phyloP scores from a whole-genome alignment of 2,329 filamentous ascomycete species.

The Xylariales sp. region DNA sequence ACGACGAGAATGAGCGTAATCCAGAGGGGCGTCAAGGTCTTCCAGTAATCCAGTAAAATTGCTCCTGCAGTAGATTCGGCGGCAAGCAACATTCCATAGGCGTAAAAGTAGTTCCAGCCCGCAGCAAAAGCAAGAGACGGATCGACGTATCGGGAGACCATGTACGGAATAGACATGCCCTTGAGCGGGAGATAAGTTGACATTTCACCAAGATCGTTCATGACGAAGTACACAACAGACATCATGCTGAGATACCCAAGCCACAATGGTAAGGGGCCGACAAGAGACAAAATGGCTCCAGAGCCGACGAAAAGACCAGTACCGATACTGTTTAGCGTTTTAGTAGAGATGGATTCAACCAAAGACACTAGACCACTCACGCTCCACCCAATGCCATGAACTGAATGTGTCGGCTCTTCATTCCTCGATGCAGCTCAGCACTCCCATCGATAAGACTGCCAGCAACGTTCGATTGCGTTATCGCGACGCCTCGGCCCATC shows the following conservation, averaged over 20 bases:
- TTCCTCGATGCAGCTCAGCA: conserved; percentile 47
- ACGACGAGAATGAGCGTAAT: conserved; percentile 53
- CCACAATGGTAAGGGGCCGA: conserved; percentile 63
- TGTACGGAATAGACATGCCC: conserved; percentile 53
- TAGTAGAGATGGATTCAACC: background rate
- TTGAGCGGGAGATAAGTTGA: conserved; percentile 49
- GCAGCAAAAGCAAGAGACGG: conserved; percentile 51
- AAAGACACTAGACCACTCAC: conserved; percentile 20
- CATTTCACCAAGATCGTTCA: conserved; percentile 51
- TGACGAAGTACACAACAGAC: conserved; percentile 46
- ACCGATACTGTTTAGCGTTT: conserved; percentile 41
- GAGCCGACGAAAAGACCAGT: conserved; percentile 62
- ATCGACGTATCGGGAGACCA: conserved; percentile 51
- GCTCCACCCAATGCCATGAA: conserved; percentile 52
- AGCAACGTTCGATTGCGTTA: background rate
- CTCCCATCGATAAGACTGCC: conserved; percentile 24
- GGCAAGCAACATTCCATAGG: conserved; percentile 53
- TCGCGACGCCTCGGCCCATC: conserved; percentile 4
- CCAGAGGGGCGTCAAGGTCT: conserved; percentile 47
- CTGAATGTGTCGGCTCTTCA: conserved; percentile 57
- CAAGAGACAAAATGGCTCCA: conserved; percentile 48
- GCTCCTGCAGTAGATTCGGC: conserved; percentile 54
- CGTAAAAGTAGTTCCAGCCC: conserved; percentile 61
- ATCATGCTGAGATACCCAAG: conserved; percentile 62
- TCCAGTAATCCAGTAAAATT: conserved; percentile 59